Base-by-base conservation (phyloP, 2,329 filamentous ascomycete species). In the Stromatinia cepivora region DNA sequence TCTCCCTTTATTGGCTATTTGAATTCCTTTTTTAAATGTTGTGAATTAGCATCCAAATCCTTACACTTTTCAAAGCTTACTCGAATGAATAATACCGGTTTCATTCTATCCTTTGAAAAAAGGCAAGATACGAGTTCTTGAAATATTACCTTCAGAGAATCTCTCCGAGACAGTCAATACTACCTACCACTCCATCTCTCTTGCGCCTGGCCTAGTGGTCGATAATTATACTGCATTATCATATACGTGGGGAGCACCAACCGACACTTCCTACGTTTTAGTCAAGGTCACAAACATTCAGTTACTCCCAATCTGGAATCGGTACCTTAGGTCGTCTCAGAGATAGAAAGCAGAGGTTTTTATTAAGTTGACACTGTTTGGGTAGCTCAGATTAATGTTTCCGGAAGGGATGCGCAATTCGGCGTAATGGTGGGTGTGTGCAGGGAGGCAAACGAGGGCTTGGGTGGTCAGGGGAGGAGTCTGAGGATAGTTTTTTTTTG, bases 281-380 rank as follows among this genome's bases (percentile, higher is more conserved):
- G n/a, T 52, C 50, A 52, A 0, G 50, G 50, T 52, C 4, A 17
- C 4, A 4, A 52, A 25, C 11, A 52, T 0, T 15, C 13, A 17
- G n/a, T 52, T 13, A 52, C 50, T 28, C 50, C 50, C n/a, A 52
- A 52, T 4, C 1, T 52, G 5, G n/a, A 52, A 8, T 52, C 4
- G 2, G n/a, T 31, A 4, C 50, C 25, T 52, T 28, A 5, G 3
- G 50, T 0, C 50, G 28, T 25, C n/a, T 52, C 1, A 52, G 50
- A 52, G 5, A 1, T 7, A 3, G 28, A 28, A 6, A 8, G 8
- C 0, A 52, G 8, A 3, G 6, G 3, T 17, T 0, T 52, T 52
- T 15, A 25, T 25, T 52, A 22, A 22, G n/a, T 28, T 11, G n/a
- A 52, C 25, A 10, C 10, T 52, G 50, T 52, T 52, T 52, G 50